phyloP scores from a whole-genome alignment of 345 rosid species.

The Odontarrhena argentea region DNA sequence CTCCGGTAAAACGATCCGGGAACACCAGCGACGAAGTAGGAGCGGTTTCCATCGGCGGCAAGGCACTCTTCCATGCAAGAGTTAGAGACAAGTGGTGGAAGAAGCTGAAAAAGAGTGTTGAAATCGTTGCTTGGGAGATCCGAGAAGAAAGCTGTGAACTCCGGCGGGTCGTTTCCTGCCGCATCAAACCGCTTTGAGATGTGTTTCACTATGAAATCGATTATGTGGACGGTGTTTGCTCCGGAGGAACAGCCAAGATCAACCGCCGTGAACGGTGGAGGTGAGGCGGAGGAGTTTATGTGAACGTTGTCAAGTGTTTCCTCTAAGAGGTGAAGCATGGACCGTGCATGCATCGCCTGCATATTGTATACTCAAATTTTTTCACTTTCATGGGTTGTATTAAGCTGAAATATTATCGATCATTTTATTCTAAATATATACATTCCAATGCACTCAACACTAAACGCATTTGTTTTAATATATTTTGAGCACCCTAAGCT shows the following conservation, averaged over 20 bases:
- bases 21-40: conserved; percentile 81
- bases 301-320: conserved; percentile 79
- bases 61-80: conserved; percentile 87
- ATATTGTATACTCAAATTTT: background rate
- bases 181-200: conserved; percentile 69
- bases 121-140: conserved; percentile 96
- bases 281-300: conserved; percentile 48
- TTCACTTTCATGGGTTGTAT: no score
- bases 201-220: conserved; percentile 80
- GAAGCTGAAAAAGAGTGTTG: conserved; percentile 90
- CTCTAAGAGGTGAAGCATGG: conserved; percentile 82
- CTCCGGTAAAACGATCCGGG: conserved; percentile 90
- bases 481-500: background rate
- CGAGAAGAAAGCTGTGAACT: conserved; percentile 81
- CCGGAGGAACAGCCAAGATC: conserved; percentile 96
- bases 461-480: background rate
- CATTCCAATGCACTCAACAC: background rate
- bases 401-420: no score
- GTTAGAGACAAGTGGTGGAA: conserved; percentile 64
- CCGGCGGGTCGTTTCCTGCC: conserved; percentile 60
- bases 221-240: conserved; percentile 62
- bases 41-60: conserved; percentile 69
- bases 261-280: conserved; percentile 68
- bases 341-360: conserved; percentile 88
- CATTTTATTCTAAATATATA: conserved; percentile 3